These are phyloP conservation scores for Mesotaenium endlicherianum DNA, from an alignment of 139 green algal genomes.

Conservation along the genomic window DNA sequence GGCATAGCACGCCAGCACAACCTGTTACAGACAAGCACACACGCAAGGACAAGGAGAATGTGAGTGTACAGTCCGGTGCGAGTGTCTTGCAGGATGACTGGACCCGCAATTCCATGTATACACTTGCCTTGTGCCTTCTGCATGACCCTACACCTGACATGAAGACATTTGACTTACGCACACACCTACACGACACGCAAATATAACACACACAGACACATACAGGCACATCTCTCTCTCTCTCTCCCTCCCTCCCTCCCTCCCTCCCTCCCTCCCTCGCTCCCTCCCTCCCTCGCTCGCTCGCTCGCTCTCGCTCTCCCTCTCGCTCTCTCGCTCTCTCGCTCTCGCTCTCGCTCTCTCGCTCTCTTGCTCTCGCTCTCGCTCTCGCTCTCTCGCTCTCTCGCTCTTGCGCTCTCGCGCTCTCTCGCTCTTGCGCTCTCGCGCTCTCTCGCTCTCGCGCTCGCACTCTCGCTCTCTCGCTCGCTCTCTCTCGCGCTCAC, in stretches of 20 bases:
- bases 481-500: background rate
- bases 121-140: no score
- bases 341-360: background rate
- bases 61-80: no score
- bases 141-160: no score
- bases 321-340: background rate
- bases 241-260: background rate
- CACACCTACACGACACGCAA: no score
- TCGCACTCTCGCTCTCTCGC: background rate
- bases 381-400: background rate
- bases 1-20: no score
- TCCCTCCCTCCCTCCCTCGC: background rate
- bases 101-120: no score
- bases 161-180: no score
- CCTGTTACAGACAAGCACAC: no score
- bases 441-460: background rate
- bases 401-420: background rate
- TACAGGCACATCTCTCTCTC: background rate
- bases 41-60: no score
- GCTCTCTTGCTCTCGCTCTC: background rate
- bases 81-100: no score
- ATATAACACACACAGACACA: no score
- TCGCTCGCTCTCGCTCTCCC: background rate
- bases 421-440: background rate
- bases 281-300: background rate